A percentile compares a stretch with the other conserved stretches of the same genome.
These are phyloP conservation scores for Gaultheria prostrata DNA, from an alignment of 148 eudicot species.

Conservation along the genomic window DNA sequence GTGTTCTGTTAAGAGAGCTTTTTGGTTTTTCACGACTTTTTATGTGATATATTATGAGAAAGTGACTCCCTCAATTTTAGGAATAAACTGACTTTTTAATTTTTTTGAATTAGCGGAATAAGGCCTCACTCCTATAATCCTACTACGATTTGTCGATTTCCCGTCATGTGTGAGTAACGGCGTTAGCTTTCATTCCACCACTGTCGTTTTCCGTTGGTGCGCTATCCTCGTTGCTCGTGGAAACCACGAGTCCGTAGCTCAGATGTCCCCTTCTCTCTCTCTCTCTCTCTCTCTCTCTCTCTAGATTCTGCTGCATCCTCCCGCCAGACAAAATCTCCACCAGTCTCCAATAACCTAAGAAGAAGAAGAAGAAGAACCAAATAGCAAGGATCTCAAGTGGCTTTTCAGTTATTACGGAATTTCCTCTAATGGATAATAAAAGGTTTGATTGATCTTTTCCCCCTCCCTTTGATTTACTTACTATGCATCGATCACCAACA, in stretches of 20 bases:
- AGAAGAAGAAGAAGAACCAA: background rate
- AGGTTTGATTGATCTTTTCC: slow-evolving; percentile 31
- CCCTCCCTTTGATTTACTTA: background rate
- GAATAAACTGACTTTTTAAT: too few species aligned
- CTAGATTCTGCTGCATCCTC: background rate
- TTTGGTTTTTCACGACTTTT: too few species aligned
- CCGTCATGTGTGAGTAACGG: background rate
- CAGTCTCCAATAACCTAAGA: background rate
- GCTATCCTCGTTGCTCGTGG: slow-evolving; percentile 14
- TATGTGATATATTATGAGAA: too few species aligned
- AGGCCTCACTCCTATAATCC: too few species aligned
- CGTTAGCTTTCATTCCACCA: background rate
- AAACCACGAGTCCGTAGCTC: slow-evolving; percentile 5
- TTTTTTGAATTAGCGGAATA: too few species aligned
- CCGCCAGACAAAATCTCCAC: background rate
- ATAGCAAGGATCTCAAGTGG: background rate
- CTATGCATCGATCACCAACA: too few species aligned
- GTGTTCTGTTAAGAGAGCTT: too few species aligned
- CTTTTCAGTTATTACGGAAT: background rate
- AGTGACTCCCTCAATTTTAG: too few species aligned
- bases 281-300: background rate
- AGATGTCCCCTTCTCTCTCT: too few species aligned
- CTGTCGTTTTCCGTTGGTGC: background rate
- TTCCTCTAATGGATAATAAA: slow-evolving; percentile 36
- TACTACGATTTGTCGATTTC: too few species aligned